phyloP scores from a whole-genome alignment of 2,329 filamentous ascomycete genomes.

The Aspergillus sergii region DNA sequence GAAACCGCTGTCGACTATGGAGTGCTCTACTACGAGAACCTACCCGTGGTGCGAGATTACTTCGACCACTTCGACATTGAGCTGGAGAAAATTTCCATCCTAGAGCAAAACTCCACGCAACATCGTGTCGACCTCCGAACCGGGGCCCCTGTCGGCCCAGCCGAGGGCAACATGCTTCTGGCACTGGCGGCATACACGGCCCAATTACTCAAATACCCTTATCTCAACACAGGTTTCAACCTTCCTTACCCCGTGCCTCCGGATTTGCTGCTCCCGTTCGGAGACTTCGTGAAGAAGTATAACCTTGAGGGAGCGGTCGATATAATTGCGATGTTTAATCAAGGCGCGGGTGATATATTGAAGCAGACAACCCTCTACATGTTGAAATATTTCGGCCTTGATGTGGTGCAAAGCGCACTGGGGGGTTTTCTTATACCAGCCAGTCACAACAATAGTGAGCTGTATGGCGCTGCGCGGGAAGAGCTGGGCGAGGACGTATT shows the following conservation, averaged over 20 bases:
- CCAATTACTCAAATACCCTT: slow-evolving; percentile 26
- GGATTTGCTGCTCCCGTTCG: slow-evolving; percentile 32
- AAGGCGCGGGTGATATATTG: slow-evolving; percentile 26
- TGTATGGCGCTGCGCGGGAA: slow-evolving; percentile 43
- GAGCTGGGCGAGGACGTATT: slow-evolving; percentile 43
- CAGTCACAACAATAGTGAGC: slow-evolving; percentile 41
- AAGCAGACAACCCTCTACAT: slow-evolving; percentile 25
- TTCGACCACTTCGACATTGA: slow-evolving; percentile 28
- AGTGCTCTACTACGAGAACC: slow-evolving; percentile 29
- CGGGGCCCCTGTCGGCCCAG: slow-evolving; percentile 18
- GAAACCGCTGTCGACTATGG: slow-evolving; percentile 30
- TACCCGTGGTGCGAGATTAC: slow-evolving; percentile 20
- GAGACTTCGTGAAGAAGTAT: slow-evolving; percentile 31
- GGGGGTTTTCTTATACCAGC: slow-evolving; percentile 33
- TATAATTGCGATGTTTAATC: slow-evolving; percentile 20
- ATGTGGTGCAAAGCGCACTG: slow-evolving; percentile 37
- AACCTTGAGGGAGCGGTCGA: slow-evolving; percentile 22
- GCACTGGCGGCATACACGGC: slow-evolving; percentile 19
- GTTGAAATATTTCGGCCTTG: slow-evolving; percentile 28
- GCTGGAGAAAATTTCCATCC: background rate
- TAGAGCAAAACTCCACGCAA: background rate
- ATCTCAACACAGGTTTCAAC: slow-evolving; percentile 26
- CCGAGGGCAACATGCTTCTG: slow-evolving; percentile 12
- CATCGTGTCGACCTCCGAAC: slow-evolving; percentile 25
- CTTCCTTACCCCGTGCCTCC: slow-evolving; percentile 33